Evolutionary conservation across 371 early-diverging fungal species (phyloP), one percentile per base, ranked within the genome.

Genomic region (Lichtheimia ornata): DNA sequence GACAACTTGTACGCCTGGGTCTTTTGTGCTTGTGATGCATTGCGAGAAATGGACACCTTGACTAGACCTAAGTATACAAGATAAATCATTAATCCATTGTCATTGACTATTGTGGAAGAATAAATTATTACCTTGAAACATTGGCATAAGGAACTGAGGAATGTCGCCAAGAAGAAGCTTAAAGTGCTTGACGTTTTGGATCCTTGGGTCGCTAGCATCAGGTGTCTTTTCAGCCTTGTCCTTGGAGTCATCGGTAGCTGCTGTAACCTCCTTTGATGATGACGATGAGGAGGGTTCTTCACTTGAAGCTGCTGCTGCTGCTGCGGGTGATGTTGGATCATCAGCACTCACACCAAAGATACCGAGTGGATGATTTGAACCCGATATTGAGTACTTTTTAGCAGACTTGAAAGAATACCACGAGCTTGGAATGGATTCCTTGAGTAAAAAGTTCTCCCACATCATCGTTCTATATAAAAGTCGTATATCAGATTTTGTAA

Each of bases 161-260:
- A 90, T 85, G 57, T 93, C 86, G 2, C 83, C 80, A 30, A 93
- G 72, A 7, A 93, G 69, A 50, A 82, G 69, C 59, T 81, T 84
- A 58, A 91, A 87, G 55, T 77, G 83, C 53, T 84, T 87, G 25
- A 86, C 79, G 59, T 94, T 94, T 68, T 82, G 78, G 28, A 88
- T 84, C 11, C 84, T 75, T 35, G 81, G 84, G 56, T 88, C 84
- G 24, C 84, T 83, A 4, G 67, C 69, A 41, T 87, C 84, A 3
- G 65, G 62, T 15, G 59, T 50, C 17, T 76, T 70, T 20, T 74
- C 64, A 3, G 62, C 17, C 27, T 66, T 62, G 11, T 76, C 74
- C 20, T 66, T 69, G 27, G 63, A 63, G 6, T 61, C 72, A 9
- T 53, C 43, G 12, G 41, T 50, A 18, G 44, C 1, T 5, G 20